Evolutionary conservation across 306 rosid species (phyloP).

Genomic region (Sophora flavescens): DNA sequence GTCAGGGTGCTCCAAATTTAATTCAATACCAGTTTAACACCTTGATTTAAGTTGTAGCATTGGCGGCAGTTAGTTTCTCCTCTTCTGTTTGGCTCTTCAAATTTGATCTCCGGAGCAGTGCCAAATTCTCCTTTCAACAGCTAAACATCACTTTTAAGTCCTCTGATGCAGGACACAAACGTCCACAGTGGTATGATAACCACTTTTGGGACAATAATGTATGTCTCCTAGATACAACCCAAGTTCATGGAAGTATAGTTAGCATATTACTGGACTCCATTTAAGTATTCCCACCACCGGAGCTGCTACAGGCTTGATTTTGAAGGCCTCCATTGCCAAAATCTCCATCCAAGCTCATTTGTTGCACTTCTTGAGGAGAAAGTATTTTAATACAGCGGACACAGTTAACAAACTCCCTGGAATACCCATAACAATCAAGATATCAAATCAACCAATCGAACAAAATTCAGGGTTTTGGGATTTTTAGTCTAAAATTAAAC

Average conservation of each 20-base stretch:
- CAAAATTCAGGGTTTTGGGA: background rate
- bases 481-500: slow-evolving; percentile 31
- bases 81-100: slow-evolving; percentile 35
- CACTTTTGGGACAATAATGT: slow-evolving; percentile 38
- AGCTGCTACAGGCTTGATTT: slow-evolving; percentile 97
- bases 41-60: slow-evolving; percentile 31
- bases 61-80: slow-evolving; percentile 33
- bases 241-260: slow-evolving; percentile 51
- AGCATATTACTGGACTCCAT: slow-evolving; percentile 42
- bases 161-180: slow-evolving; percentile 39
- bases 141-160: background rate
- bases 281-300: slow-evolving; percentile 85
- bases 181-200: slow-evolving; percentile 40
- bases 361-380: slow-evolving; percentile 96
- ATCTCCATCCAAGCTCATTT: slow-evolving; percentile 95
- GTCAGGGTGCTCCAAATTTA: slow-evolving; percentile 17
- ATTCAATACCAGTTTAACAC: slow-evolving; percentile 18
- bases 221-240: slow-evolving; percentile 21
- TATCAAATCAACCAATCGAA: slow-evolving; percentile 1
- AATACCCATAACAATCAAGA: slow-evolving; percentile 38
- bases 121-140: slow-evolving; percentile 38
- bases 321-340: slow-evolving; percentile 72
- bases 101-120: slow-evolving; percentile 22
- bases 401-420: slow-evolving; percentile 94
- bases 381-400: slow-evolving; percentile 93